Evolutionary conservation across 2,329 filamentous ascomycete species (phyloP), one percentile per base, ranked within the genome.

Genomic region (Arthroderma sp.): DNA sequence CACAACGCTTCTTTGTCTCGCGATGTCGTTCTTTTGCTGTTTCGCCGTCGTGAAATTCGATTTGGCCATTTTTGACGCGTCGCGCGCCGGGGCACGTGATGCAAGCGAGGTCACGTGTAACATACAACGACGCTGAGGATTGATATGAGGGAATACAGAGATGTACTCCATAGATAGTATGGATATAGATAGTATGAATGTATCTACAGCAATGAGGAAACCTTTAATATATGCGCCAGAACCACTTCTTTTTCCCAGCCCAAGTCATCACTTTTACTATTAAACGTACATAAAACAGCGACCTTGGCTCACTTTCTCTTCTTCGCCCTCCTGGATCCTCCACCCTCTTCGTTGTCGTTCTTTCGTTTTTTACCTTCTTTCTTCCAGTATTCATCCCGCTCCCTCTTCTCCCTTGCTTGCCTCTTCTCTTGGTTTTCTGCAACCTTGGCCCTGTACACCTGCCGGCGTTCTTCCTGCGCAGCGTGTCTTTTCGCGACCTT

Each of bases 301-400:
- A 22, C 15, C 15, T 22, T 22, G 15, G 15, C 51, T 62, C 54
- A 66, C 49, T 51, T 64, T 54, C 65, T 63, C 54, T 68, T 69
- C 58, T 68, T 67, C 15, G 66, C 22, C 34, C 33, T n/a, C 9
- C 33, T 37, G 11, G 41, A 68, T 40, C 62, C 60, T 29, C 71
- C 74, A 47, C 65, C 68, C 15, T 68, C 72, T 42, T 69, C 71
- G 15, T 67, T 70, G 52, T 71, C 67, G 31, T 71, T 71, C 63
- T 75, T 78, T 54, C 82, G 71, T 69, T 85, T 86, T 70, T 82
- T 85, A 6, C 91, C 91, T 67, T 98, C 93, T 56, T 80, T 80
- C 56, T 79, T 73, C 91, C 91, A 98, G 60, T 80, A 98, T 56
- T 94, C 88, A 63, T 94, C 83, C 60, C 80, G 83, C 70, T 98